These are phyloP conservation scores for Torulaspora franciscae DNA, from an alignment of 805 yeast genomes.

Conservation along the genomic window DNA sequence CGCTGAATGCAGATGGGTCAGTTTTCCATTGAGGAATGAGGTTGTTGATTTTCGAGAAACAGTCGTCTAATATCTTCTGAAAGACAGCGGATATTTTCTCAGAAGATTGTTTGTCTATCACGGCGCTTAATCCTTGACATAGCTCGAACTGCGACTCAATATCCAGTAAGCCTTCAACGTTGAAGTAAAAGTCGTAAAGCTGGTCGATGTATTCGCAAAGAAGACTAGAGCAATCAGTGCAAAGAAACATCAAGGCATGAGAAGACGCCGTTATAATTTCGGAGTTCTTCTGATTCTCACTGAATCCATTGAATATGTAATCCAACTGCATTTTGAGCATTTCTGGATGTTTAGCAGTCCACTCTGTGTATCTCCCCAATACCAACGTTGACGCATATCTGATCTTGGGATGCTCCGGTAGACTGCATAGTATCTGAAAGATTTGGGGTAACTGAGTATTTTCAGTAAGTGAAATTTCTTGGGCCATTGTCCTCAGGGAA, in stretches of 20 bases:
- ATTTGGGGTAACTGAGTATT: slow-evolving; percentile 66
- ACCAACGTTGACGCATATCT: slow-evolving; percentile 91
- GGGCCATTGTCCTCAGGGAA: slow-evolving; percentile 89
- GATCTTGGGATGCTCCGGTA: slow-evolving; percentile 82
- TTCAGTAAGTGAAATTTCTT: slow-evolving; percentile 70
- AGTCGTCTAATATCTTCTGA: slow-evolving; percentile 57
- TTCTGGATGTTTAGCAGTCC: slow-evolving; percentile 87
- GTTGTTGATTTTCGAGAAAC: slow-evolving; percentile 33
- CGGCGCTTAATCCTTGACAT: slow-evolving; percentile 85
- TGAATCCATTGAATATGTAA: slow-evolving; percentile 75
- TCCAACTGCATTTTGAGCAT: slow-evolving; percentile 75
- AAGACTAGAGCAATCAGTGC: slow-evolving; percentile 77
- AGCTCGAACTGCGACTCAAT: slow-evolving; percentile 68
- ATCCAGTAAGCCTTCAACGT: slow-evolving; percentile 52
- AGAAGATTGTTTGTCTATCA: slow-evolving; percentile 57
- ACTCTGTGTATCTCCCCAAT: slow-evolving; percentile 91
- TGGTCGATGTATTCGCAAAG: slow-evolving; percentile 68
- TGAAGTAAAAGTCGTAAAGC: slow-evolving; percentile 65
- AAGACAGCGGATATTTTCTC: slow-evolving; percentile 56
- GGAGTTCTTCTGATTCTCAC: slow-evolving; percentile 24
- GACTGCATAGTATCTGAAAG: slow-evolving; percentile 45
- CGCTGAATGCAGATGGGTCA: slow-evolving; percentile 34
- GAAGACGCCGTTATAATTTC: slow-evolving; percentile 78
- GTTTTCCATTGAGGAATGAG: slow-evolving; percentile 24
- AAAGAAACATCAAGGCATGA: slow-evolving; percentile 88